These are phyloP conservation scores for Cystofilobasidium capitatum DNA, from an alignment of 768 basidiomycete genomes.

Conservation along the genomic window DNA sequence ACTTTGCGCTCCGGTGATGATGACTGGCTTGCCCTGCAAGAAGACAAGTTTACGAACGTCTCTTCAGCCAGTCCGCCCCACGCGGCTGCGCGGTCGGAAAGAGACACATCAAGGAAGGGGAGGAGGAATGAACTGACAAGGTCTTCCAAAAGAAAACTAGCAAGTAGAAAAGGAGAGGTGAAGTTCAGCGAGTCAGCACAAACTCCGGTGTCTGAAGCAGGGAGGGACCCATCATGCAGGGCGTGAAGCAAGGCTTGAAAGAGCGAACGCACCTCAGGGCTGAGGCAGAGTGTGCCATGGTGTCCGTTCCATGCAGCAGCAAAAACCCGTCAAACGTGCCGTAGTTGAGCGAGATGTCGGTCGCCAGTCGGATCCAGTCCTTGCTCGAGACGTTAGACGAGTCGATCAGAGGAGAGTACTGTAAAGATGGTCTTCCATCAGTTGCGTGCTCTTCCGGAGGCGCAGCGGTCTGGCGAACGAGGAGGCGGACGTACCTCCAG, in stretches of 20 bases:
- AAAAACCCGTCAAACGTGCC: conserved; percentile 77
- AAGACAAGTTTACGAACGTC: background rate
- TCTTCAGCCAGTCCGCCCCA: no score
- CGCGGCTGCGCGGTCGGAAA: conserved; percentile 4
- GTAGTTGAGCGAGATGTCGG: conserved; percentile 89
- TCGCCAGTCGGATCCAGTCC: conserved; percentile 78
- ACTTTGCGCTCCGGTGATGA: conserved; percentile 87
- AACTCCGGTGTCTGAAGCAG: no score
- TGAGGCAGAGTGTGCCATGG: conserved; percentile 59
- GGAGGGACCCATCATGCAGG: no score
- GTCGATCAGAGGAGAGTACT: conserved; percentile 25
- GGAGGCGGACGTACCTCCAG: conserved; percentile 51
- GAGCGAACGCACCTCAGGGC: no score
- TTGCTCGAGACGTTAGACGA: conserved; percentile 20
- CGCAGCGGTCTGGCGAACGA: conserved; percentile 3
- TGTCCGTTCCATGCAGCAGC: conserved; percentile 30
- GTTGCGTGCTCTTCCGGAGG: no score
- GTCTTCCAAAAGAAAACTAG: conserved; percentile 79
- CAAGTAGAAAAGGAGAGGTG: no score
- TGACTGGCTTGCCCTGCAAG: conserved; percentile 44
- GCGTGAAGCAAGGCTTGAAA: no score
- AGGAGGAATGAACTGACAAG: conserved; percentile 42
- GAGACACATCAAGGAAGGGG: background rate
- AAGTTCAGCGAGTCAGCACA: no score
- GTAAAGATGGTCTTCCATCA: conserved; percentile 1